Conservation (phyloP, 495 filamentous ascomycete species). For the Penicillium daleae region DNA sequence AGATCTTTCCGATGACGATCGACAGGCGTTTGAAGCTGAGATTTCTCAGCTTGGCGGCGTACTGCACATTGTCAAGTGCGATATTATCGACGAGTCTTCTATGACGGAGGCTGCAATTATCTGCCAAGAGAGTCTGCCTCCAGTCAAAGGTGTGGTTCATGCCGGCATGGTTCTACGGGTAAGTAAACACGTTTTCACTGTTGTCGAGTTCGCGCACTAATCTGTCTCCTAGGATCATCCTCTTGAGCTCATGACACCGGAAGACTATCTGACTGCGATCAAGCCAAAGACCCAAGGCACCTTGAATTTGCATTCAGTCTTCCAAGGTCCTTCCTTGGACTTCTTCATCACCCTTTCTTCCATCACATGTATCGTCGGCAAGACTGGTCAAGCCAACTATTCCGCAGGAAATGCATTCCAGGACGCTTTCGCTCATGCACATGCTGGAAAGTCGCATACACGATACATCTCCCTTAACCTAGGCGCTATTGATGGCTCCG, state of each 20-base stretch:
- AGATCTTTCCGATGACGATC: neutral
- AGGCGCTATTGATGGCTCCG: conserved; percentile 2
- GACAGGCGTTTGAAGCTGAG: neutral
- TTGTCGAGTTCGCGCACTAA: neutral
- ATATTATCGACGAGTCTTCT: neutral
- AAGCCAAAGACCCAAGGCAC: conserved; percentile 7
- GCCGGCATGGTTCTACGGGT: conserved; percentile 5
- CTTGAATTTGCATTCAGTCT: conserved; percentile 4
- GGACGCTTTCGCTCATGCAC: neutral
- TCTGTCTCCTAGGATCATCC: neutral
- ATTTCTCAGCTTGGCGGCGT: neutral
- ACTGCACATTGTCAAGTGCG: conserved; percentile 5
- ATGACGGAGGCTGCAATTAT: neutral
- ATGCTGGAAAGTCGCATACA: neutral
- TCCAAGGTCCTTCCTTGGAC: neutral
- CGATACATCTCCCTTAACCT: conserved; percentile 5
- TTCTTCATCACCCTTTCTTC: conserved; percentile 8
- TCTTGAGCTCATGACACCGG: conserved; percentile 5
- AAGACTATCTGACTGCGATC: neutral
- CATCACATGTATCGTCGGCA: conserved; percentile 4
- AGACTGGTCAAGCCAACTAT: conserved; percentile 5
- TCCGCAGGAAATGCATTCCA: conserved; percentile 6
- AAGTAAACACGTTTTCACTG: neutral
- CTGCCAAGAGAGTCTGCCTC: conserved; percentile 3
- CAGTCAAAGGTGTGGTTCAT: conserved; percentile 1